These are phyloP conservation scores for Sphaerulina populicola DNA, from an alignment of 2,329 filamentous ascomycete species.

Conservation along the genomic window DNA sequence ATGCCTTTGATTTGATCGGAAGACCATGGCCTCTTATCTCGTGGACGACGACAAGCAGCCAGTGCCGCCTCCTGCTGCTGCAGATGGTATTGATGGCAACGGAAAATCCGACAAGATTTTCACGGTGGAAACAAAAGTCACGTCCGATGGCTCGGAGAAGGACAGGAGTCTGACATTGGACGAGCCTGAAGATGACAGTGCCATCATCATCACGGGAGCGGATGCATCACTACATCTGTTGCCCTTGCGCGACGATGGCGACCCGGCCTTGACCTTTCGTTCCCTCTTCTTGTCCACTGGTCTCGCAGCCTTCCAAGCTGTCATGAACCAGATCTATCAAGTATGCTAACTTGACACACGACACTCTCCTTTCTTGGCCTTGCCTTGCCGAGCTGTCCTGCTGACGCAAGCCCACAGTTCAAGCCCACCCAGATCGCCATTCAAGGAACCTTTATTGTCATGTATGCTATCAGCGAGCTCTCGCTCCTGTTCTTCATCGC, in stretches of 20 bases:
- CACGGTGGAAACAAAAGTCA: neutral
- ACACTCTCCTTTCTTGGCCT: neutral
- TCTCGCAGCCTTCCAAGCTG: slow-evolving; percentile 47
- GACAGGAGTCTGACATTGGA: neutral
- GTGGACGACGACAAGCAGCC: neutral
- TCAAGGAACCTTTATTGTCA: slow-evolving; percentile 49
- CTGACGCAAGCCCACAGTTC: slow-evolving; percentile 35
- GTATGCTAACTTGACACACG: slow-evolving; percentile 34
- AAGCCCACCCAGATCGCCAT: slow-evolving; percentile 46
- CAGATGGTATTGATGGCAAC: neutral
- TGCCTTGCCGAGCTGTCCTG: neutral
- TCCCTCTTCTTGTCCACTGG: slow-evolving; percentile 44
- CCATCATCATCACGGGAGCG: slow-evolving; percentile 46
- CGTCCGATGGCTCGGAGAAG: neutral
- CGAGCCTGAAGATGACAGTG: slow-evolving; percentile 20
- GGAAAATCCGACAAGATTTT: neutral
- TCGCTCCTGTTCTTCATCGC: neutral
- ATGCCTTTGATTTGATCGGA: neutral
- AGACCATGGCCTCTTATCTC: neutral
- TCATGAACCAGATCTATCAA: slow-evolving; percentile 49
- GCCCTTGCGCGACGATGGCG: slow-evolving; percentile 47
- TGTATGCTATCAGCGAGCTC: slow-evolving; percentile 24
- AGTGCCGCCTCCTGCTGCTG: neutral
- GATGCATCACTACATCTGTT: slow-evolving; percentile 46
- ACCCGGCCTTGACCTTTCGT: slow-evolving; percentile 47